These are phyloP conservation scores for Sambucus nigra DNA, from an alignment of 129 eudicot genomes.

Conservation along the genomic window DNA sequence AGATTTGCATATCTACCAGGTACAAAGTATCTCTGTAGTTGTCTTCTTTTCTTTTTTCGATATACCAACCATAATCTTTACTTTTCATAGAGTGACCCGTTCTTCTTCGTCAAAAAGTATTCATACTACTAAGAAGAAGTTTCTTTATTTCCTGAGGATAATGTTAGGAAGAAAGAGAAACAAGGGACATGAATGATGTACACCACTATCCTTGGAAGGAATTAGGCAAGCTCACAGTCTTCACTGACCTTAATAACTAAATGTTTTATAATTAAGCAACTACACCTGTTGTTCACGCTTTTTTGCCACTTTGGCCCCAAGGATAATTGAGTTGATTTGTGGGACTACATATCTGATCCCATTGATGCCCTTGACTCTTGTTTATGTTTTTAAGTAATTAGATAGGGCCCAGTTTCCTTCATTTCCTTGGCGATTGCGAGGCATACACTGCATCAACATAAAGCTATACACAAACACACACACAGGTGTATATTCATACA, in stretches of 20 bases:
- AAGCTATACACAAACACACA: too few species aligned
- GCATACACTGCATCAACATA: not conserved
- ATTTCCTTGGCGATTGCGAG: not conserved
- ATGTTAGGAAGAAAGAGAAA: not conserved
- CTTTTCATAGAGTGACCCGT: not conserved
- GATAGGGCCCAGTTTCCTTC: not conserved
- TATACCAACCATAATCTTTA: not conserved
- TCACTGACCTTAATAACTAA: too few species aligned
- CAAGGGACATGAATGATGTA: not conserved
- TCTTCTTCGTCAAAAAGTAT: not conserved
- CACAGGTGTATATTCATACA: not conserved
- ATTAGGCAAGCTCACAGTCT: not conserved
- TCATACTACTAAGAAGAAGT: not conserved
- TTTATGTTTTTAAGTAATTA: not conserved
- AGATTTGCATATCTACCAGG: not conserved
- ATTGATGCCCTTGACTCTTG: not conserved
- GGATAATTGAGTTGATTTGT: not conserved
- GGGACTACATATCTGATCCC: constrained; percentile 5
- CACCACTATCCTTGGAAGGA: not conserved
- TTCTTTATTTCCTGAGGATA: not conserved
- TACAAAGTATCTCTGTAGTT: not conserved
- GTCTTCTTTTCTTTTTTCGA: not conserved
- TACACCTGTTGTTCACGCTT: not conserved
- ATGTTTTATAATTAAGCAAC: not conserved
- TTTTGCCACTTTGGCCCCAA: not conserved